phyloP scores from a whole-genome alignment of 1,139 yeast genomes.

The Candida freyschussii region DNA sequence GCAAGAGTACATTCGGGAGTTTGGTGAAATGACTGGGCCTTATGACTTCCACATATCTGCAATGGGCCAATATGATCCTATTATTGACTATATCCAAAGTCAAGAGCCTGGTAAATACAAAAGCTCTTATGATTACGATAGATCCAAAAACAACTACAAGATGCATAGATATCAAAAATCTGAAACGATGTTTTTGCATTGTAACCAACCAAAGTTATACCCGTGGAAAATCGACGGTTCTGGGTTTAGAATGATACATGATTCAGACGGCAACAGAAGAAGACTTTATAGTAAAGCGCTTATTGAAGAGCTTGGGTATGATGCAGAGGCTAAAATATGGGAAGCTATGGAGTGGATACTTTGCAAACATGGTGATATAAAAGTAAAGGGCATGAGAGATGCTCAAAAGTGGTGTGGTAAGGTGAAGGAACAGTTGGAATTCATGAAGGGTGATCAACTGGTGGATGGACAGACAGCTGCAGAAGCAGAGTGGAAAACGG shows the following conservation, averaged over 20 bases:
- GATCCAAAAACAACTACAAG: conserved; percentile 17
- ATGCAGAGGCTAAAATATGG: conserved; percentile 23
- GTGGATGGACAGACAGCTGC: conserved; percentile 9
- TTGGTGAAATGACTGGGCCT: conserved; percentile 18
- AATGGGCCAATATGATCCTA: conserved; percentile 27
- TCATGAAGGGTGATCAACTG: conserved; percentile 11
- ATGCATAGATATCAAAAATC: conserved; percentile 20
- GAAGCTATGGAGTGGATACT: conserved; percentile 22
- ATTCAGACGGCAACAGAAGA: conserved; percentile 18
- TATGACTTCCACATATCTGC: conserved; percentile 22
- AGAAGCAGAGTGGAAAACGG: conserved; percentile 8
- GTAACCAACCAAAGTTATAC: conserved; percentile 25
- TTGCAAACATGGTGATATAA: conserved; percentile 25
- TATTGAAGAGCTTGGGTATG: conserved; percentile 21
- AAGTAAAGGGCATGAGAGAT: conserved; percentile 20
- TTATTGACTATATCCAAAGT: conserved; percentile 26
- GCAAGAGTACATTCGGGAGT: conserved; percentile 28
- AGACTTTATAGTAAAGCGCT: conserved; percentile 19
- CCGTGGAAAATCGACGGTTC: conserved; percentile 26
- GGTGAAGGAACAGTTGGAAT: conserved; percentile 19
- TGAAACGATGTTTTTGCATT: conserved; percentile 24
- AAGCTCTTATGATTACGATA: conserved; percentile 13
- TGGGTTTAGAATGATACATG: conserved; percentile 20
- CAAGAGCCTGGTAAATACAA: conserved; percentile 15
- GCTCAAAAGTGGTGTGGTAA: conserved; percentile 20